Evolutionary conservation across 441 rosid species (phyloP), one percentile per base, ranked within the genome.

Genomic region (Gossypium davidsonii): DNA sequence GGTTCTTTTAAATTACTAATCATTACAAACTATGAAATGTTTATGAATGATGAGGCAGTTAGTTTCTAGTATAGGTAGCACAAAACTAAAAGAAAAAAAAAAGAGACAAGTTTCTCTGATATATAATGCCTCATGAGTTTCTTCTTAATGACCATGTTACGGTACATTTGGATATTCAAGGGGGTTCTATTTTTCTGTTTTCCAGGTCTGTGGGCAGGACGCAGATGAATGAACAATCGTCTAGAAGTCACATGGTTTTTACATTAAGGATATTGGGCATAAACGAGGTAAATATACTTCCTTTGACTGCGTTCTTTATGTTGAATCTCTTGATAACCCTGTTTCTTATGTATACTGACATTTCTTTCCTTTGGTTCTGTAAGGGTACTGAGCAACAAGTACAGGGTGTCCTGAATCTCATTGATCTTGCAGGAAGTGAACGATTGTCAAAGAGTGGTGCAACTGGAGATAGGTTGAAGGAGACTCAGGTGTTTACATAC

Each of bases 361-460:
- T 72, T 18, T 71, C 51, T 70, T 73, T 72, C 28, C 60, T 63
- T 63, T 75, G 86, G 26, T 71, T 69, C 44, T 82, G 67, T 69
- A 73, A 96, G 99, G 86, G 81, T 73, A 93, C 98, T 60, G 96
- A 90, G 72, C 98, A 96, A 78, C 95, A 93, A 76, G 97, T 93
- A 18, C 96, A 95, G 81, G 99, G 99, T n/a, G 92, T 93, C 17
- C 76, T 93, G 26, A 95, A 95, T 77, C 82, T 94, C 4, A 95
- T 95, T 53, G 99, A 95, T 78, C 90, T 95, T 31, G 99, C 98
- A 65, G 99, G 99, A 68, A 95, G 99, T 62, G 98, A 95, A 83
- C 80, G 98, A 17, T 89, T 93, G 20, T 95, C 96, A 10, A 93
- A 53, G 74, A 95, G 99, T 71, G 96, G 96, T 7, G 90, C 99